Evolutionary conservation across 2,329 filamentous ascomycete genomes (phyloP).

Genomic region (Arthroderma sp.): DNA sequence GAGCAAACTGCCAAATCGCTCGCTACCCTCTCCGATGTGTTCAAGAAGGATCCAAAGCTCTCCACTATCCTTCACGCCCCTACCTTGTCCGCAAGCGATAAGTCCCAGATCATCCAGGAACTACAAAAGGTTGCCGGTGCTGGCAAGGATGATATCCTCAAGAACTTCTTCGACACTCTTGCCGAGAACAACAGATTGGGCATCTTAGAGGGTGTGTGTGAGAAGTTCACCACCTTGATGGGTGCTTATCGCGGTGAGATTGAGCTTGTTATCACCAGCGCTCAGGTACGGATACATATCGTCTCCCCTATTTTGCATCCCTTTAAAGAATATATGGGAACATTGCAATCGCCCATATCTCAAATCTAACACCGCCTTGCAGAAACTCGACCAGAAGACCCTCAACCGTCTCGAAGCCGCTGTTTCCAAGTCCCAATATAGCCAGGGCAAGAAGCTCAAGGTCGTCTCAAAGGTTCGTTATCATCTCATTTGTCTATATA

Average conservation of each 20-base stretch:
- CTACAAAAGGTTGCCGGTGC: constrained; percentile 68
- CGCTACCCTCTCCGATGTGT: constrained; percentile 52
- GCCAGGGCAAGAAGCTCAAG: constrained; percentile 94
- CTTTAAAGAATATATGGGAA: too few species aligned
- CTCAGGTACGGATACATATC: constrained; percentile 49
- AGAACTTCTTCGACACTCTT: constrained; percentile 83
- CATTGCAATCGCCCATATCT: background rate
- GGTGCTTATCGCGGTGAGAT: constrained; percentile 82
- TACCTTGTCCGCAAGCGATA: constrained; percentile 65
- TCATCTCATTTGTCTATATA: background rate
- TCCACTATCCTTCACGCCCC: constrained; percentile 61
- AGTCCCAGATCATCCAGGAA: constrained; percentile 73
- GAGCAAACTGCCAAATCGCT: constrained; percentile 76
- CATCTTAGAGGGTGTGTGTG: constrained; percentile 64
- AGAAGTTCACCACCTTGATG: constrained; percentile 82
- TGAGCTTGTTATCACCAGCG: constrained; percentile 82
- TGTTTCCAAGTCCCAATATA: constrained; percentile 78
- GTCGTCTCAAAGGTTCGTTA: constrained; percentile 67
- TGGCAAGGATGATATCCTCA: constrained; percentile 65
- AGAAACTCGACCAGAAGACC: constrained; percentile 79
- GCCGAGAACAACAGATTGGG: constrained; percentile 94
- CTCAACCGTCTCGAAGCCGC: constrained; percentile 75
- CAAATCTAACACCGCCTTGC: constrained; percentile 6
- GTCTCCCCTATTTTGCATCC: too few species aligned
- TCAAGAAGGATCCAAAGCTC: constrained; percentile 78